Evolutionary conservation across 2,329 filamentous ascomycete genomes (phyloP).

Genomic region (Chaetothyriales sp.): DNA sequence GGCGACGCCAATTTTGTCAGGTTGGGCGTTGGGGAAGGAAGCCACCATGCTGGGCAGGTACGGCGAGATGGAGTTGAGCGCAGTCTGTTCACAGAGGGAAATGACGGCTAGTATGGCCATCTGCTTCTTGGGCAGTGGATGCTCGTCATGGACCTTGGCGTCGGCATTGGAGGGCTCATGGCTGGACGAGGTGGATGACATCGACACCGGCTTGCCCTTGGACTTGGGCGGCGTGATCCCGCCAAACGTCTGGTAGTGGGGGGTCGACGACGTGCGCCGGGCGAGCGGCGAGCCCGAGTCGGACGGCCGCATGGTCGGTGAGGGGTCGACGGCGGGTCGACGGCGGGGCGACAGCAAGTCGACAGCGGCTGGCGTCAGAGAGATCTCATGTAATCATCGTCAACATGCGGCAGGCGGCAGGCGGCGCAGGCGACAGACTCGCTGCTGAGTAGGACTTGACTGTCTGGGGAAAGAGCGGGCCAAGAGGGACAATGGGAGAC

Average conservation of each 20-base stretch:
- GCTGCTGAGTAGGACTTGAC: neutral
- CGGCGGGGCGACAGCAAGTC: too few species aligned
- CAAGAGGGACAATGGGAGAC: neutral
- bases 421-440: neutral
- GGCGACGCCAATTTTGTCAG: slow-evolving; percentile 62
- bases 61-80: slow-evolving; percentile 87
- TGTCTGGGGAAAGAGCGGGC: neutral
- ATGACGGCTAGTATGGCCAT: slow-evolving; percentile 74
- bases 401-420: too few species aligned
- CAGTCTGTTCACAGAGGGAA: slow-evolving; percentile 85
- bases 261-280: slow-evolving; percentile 29
- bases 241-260: slow-evolving; percentile 35
- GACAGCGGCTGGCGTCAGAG: neutral
- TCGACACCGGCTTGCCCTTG: slow-evolving; percentile 29
- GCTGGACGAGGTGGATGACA: slow-evolving; percentile 26
- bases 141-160: slow-evolving; percentile 17
- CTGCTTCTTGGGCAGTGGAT: slow-evolving; percentile 65
- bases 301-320: slow-evolving; percentile 14
- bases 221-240: slow-evolving; percentile 31
- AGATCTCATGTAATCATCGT: neutral
- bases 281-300: slow-evolving; percentile 19
- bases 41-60: slow-evolving; percentile 89
- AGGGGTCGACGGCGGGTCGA: neutral
- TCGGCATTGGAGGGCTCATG: slow-evolving; percentile 19
- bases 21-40: slow-evolving; percentile 64